Evolutionary conservation across 2,329 filamentous ascomycete species (phyloP).

Genomic region (Botrytis hyacinthi): DNA sequence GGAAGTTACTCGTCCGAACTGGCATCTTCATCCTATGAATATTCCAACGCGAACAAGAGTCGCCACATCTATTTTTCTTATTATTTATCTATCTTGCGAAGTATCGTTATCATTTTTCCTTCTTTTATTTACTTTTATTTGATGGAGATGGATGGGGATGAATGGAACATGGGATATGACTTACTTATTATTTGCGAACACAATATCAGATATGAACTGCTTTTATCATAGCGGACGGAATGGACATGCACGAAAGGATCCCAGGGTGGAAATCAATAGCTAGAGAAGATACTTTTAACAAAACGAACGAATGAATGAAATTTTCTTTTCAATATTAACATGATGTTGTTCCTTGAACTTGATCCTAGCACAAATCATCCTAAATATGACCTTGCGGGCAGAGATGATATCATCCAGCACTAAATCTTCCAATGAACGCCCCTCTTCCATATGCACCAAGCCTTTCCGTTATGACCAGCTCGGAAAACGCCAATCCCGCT

Average conservation of each 20-base stretch:
- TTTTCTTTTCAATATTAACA: not conserved
- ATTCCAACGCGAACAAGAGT: not conserved
- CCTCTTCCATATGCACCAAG: not conserved
- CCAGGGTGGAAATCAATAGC: not conserved
- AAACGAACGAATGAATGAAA: not conserved
- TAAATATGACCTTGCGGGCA: not conserved
- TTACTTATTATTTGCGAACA: slow-evolving; percentile 7
- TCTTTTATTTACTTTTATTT: not conserved
- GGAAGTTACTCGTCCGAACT: not conserved
- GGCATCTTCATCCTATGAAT: not conserved
- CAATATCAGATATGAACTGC: not conserved
- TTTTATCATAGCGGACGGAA: not conserved
- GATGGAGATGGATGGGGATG: not conserved
- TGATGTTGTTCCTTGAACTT: not conserved
- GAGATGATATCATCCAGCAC: not conserved
- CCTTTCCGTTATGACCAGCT: not conserved
- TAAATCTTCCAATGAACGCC: slow-evolving; percentile 3
- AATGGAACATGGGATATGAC: not conserved
- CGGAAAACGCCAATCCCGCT: slow-evolving; percentile 30
- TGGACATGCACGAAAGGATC: not conserved
- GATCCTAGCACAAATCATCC: slow-evolving; percentile 6
- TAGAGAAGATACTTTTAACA: not conserved
- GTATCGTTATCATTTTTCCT: slow-evolving; percentile 3
- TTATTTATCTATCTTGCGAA: slow-evolving; percentile 3
- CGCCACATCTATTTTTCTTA: not conserved